Conservation (phyloP, 306 rosid genomes). For the Canavalia ensiformis region DNA sequence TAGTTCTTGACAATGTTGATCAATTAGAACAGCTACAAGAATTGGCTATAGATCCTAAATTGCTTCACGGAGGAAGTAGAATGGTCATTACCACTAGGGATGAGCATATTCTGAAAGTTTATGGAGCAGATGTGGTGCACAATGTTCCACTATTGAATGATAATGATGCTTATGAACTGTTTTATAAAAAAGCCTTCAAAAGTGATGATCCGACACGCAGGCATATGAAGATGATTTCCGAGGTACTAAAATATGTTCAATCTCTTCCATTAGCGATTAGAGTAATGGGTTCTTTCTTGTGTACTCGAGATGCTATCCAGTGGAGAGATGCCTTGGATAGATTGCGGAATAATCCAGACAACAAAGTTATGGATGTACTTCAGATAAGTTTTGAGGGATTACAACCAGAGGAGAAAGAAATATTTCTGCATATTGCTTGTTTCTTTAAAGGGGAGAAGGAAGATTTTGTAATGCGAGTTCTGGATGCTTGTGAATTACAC, state of each 20-base stretch:
- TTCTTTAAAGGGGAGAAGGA: constrained; percentile 27
- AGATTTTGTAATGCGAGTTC: constrained; percentile 22
- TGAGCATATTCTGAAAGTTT: constrained; percentile 11
- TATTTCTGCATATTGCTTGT: constrained; percentile 47
- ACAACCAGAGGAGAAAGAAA: neutral
- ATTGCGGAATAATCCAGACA: neutral
- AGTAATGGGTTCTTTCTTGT: constrained; percentile 43
- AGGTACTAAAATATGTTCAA: constrained; percentile 18
- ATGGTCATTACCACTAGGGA: constrained; percentile 38
- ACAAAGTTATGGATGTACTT: constrained; percentile 16
- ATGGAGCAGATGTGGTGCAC: neutral
- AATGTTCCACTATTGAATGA: constrained; percentile 11
- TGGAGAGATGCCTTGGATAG: constrained; percentile 37
- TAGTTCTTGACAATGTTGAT: constrained; percentile 45
- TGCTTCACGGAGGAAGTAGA: constrained; percentile 26
- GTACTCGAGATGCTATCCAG: constrained; percentile 13
- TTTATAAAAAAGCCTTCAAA: constrained; percentile 40
- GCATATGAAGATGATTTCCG: neutral
- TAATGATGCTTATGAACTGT: constrained; percentile 5
- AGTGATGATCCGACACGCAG: neutral
- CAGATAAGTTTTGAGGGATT: constrained; percentile 37
- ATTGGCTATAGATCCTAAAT: constrained; percentile 13
- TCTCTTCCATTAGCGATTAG: constrained; percentile 37
- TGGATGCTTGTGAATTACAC: neutral
- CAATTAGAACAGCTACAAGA: constrained; percentile 18